phyloP scores from a whole-genome alignment of 164 flowering plant genomes.

The Chimonanthus salicifolius region DNA sequence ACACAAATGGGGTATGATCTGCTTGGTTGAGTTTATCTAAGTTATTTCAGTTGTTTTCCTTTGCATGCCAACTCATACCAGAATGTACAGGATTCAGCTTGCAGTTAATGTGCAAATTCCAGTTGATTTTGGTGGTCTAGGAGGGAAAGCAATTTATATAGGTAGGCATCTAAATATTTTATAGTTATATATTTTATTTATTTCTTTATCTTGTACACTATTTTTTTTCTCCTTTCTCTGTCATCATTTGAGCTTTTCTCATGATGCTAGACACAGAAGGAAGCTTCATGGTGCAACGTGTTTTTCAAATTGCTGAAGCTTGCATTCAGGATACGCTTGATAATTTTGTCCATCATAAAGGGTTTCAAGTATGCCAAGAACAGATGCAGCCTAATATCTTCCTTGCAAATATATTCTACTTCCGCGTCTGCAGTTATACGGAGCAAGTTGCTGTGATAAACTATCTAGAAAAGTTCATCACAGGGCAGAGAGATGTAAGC shows the following conservation, averaged over 20 bases:
- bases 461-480: conserved; percentile 73
- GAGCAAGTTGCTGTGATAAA: conserved; percentile 86
- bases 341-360: conserved; percentile 27
- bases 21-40: neutral
- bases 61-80: conserved; percentile 5
- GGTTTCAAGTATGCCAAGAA: conserved; percentile 27
- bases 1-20: conserved; percentile 83
- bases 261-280: conserved; percentile 81
- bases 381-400: conserved; percentile 50
- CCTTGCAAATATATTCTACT: conserved; percentile 67
- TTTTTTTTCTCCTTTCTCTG: neutral
- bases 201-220: neutral
- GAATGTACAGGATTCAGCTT: conserved; percentile 74
- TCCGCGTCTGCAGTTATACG: conserved; percentile 83
- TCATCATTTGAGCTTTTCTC: conserved; percentile 1
- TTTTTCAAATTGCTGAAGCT: conserved; percentile 79
- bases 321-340: conserved; percentile 55
- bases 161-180: conserved; percentile 30
- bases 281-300: conserved; percentile 97
- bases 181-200: neutral
- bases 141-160: conserved; percentile 85
- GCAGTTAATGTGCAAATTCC: conserved; percentile 97
- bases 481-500: conserved; percentile 85
- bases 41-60: neutral
- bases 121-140: conserved; percentile 76